Evolutionary conservation across 2,329 filamentous ascomycete genomes (phyloP).

Genomic region (Elsinoe ampelina): DNA sequence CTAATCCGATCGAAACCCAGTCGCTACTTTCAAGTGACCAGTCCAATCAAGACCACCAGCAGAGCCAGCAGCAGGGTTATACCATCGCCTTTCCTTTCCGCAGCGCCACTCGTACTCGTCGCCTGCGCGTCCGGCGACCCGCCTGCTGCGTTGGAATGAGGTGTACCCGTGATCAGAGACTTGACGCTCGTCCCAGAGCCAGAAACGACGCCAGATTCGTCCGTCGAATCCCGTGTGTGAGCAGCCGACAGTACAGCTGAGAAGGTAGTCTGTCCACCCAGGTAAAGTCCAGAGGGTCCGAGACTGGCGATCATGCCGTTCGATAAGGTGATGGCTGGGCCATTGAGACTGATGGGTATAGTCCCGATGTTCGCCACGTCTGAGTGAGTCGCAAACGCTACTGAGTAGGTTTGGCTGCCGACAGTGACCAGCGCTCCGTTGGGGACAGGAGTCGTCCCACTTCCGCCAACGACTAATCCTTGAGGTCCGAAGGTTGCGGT

Average conservation of each 20-base stretch:
- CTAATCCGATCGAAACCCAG: too few relatives aligned
- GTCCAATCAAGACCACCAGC: too few relatives aligned
- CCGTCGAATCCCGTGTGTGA: too few relatives aligned
- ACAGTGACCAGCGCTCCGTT: not conserved
- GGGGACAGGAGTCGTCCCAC: constrained; percentile 11
- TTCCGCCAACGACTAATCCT: constrained; percentile 16
- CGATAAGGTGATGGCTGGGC: constrained; percentile 13
- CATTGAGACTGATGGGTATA: constrained; percentile 17
- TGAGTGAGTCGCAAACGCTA: constrained; percentile 9
- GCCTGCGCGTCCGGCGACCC: too few relatives aligned
- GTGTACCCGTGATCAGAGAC: too few relatives aligned
- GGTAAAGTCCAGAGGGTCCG: not conserved
- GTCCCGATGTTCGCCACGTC: constrained; percentile 14
- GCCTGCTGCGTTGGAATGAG: too few relatives aligned
- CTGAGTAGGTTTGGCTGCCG: constrained; percentile 8
- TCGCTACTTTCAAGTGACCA: too few relatives aligned
- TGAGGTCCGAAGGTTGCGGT: constrained; percentile 16
- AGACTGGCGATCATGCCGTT: constrained; percentile 18
- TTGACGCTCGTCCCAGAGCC: too few relatives aligned
- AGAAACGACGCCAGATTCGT: too few relatives aligned
- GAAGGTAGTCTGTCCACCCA: not conserved
- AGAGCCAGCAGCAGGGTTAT: too few relatives aligned
- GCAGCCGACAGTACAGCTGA: not conserved
- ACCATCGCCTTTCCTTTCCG: too few relatives aligned
- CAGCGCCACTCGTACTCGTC: too few relatives aligned